Percentiles rank a stretch among this genome's conserved stretches.
Conservation (phyloP, 1,284 basidiomycete species). For the Malassezia yamatoensis region DNA sequence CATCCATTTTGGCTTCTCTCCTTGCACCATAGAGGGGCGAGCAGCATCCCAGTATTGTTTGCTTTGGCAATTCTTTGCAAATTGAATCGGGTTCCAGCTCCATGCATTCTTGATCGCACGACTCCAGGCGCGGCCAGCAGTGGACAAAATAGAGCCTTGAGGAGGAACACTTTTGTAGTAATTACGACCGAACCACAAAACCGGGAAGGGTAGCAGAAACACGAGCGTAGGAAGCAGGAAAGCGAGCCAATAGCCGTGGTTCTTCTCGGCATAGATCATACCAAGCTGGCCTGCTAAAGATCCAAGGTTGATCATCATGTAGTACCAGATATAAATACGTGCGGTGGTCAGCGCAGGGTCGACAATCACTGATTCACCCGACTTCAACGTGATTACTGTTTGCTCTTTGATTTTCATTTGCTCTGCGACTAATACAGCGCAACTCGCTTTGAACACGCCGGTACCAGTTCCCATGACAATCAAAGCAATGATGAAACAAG, state of each 20-base stretch:
- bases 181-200: slow-evolving; percentile 61
- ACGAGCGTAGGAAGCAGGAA: slow-evolving; percentile 52
- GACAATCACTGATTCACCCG: slow-evolving; percentile 68
- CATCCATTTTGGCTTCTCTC: slow-evolving; percentile 49
- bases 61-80: slow-evolving; percentile 49
- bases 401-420: slow-evolving; percentile 37
- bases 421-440: slow-evolving; percentile 51
- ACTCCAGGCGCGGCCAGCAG: slow-evolving; percentile 44
- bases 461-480: slow-evolving; percentile 53
- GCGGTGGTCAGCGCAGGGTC: slow-evolving; percentile 62
- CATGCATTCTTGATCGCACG: slow-evolving; percentile 45
- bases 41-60: slow-evolving; percentile 68
- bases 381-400: slow-evolving; percentile 49
- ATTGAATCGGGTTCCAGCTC: slow-evolving; percentile 45
- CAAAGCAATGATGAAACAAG: slow-evolving; percentile 53
- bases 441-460: slow-evolving; percentile 63
- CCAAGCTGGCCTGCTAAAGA: slow-evolving; percentile 48
- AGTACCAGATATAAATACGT: slow-evolving; percentile 45
- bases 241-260: slow-evolving; percentile 49
- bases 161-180: slow-evolving; percentile 63
- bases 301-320: slow-evolving; percentile 47
- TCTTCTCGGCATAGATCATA: slow-evolving; percentile 49
- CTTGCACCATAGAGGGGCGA: slow-evolving; percentile 55
- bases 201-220: slow-evolving; percentile 54
- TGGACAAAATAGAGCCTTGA: slow-evolving; percentile 66